Evolutionary conservation across 495 filamentous ascomycete species (phyloP).

Genomic region (Halenospora varia): DNA sequence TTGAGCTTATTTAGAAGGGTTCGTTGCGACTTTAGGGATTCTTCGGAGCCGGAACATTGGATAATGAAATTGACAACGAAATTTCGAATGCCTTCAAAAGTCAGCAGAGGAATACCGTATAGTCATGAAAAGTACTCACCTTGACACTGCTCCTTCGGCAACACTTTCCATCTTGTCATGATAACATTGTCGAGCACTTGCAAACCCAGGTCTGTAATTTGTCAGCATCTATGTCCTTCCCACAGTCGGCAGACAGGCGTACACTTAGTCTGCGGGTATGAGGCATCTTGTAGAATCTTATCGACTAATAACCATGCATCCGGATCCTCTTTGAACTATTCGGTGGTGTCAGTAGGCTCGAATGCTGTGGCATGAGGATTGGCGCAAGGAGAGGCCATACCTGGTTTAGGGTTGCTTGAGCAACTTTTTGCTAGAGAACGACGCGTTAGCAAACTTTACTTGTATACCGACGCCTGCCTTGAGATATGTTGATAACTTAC

Average conservation of each 20-base stretch:
- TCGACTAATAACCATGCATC: constrained; percentile 97
- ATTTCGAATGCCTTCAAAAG: constrained; percentile 75
- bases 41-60: constrained; percentile 82
- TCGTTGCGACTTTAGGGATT: constrained; percentile 72
- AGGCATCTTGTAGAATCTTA: constrained; percentile 85
- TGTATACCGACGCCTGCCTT: background rate
- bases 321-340: constrained; percentile 95
- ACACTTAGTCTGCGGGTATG: constrained; percentile 97
- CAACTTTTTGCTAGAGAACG: constrained; percentile 83
- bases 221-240: constrained; percentile 39
- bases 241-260: constrained; percentile 30
- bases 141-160: constrained; percentile 92
- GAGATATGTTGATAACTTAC: constrained; percentile 50
- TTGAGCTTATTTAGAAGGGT: constrained; percentile 97
- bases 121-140: constrained; percentile 11
- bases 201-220: constrained; percentile 71
- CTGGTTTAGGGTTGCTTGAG: constrained; percentile 90
- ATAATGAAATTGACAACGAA: constrained; percentile 98
- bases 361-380: background rate
- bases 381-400: constrained; percentile 42
- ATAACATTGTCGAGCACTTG: constrained; percentile 98
- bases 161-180: constrained; percentile 97
- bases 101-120: background rate
- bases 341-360: constrained; percentile 24
- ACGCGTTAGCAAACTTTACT: constrained; percentile 13